Conservation (phyloP, 2,329 filamentous ascomycete genomes). For the Beauveria caledonica region DNA sequence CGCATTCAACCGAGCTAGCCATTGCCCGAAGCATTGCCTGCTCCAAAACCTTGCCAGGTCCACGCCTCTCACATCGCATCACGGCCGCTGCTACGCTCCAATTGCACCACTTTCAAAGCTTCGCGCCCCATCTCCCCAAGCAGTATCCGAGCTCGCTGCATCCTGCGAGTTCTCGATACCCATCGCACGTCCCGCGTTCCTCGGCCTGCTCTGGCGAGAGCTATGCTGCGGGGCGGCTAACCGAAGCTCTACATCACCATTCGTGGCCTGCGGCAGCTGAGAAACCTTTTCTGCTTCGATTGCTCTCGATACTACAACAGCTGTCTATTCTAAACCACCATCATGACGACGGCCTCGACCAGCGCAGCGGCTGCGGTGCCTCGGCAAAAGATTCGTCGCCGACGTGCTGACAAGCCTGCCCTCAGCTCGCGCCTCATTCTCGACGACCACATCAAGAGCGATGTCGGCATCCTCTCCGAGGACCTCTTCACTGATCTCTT, state of each 20-base stretch:
- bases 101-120: not conserved
- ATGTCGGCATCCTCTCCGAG: constrained; percentile 77
- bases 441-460: constrained; percentile 76
- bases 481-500: constrained; percentile 80
- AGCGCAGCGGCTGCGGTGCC: constrained; percentile 18
- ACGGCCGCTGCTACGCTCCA: not conserved
- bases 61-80: not conserved
- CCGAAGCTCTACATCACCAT: constrained; percentile 8
- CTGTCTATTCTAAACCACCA: not conserved
- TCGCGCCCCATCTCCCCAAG: not conserved
- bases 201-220: constrained; percentile 10
- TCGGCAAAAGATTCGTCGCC: constrained; percentile 41
- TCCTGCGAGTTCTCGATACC: not conserved
- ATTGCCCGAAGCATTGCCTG: not conserved
- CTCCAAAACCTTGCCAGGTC: not conserved
- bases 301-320: not conserved
- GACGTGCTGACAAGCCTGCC: constrained; percentile 62
- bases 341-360: constrained; percentile 17
- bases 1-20: constrained; percentile 9
- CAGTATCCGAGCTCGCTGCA: not conserved
- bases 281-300: not conserved
- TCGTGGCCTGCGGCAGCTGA: not conserved
- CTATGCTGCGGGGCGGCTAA: constrained; percentile 11
- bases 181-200: not conserved
- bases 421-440: constrained; percentile 74